Base-by-base conservation (phyloP, 2,329 filamentous ascomycete genomes). In the Elsinoe arachidis region DNA sequence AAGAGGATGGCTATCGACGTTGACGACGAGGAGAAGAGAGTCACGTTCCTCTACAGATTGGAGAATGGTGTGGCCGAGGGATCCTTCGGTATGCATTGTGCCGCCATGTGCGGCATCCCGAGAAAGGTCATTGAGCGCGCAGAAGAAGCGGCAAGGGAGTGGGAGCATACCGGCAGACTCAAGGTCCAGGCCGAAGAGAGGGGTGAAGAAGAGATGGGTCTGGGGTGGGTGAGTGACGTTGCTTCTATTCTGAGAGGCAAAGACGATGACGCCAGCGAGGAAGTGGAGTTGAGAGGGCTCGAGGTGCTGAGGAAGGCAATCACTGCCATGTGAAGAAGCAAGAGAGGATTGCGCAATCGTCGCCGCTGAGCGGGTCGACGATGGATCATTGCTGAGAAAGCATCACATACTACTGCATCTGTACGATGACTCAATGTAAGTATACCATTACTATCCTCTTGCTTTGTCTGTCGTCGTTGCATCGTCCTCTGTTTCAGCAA, bases 51-150 rank as follows among this genome's bases (percentile, higher is more conserved):
- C 57, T 99, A 99, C 75, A 91, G 89, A 67, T 81, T 99, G 0
- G 93, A 97, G 72, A 82, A 89, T 12, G 93, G 93, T 1, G 90
- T 97, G 9, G 93, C 93, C 0, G 91, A 97, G 71, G 93, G 93
- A 14, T 95, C 89, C 67, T 99, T 97, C 67, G 93, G 93, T 65
- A 99, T 99, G 93, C 93, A 99, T 71, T 99, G 93, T 69, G 93
- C 93, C 1, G 86, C 90, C 60, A 99, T 99, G 93, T 99, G 93
- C 66, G 93, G 93, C 1, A 97, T 99, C 62, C 83, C 90, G 0
- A 77, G 78, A 44, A 85, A 85, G 57, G 84, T 99, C 14, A 90
- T 99, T 61, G 85, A 91, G 67, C 77, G 87, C 19, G 93, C 93
- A 0, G 93, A 99, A 72, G 82, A 85, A 19, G 93, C 93, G 5